Percentiles rank a stretch among this genome's conserved stretches.
Conservation (phyloP, 192 early-diverging fungal genomes). For the Backusella tuberculispora region DNA sequence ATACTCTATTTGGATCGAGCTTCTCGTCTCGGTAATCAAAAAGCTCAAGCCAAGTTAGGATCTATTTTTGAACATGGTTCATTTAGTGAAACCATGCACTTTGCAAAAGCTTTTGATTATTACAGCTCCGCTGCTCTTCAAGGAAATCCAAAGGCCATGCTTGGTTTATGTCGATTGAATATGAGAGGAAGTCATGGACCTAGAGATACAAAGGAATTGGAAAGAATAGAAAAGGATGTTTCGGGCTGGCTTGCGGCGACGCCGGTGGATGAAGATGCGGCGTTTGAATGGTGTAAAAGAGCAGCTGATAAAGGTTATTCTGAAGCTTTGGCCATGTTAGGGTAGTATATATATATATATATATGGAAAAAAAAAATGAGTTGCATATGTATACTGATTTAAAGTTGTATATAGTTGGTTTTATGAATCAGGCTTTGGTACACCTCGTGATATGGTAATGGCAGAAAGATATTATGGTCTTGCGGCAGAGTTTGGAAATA, state of each 20-base stretch:
- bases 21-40: slow-evolving; percentile 73
- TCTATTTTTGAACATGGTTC: slow-evolving; percentile 80
- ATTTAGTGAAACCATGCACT: slow-evolving; percentile 67
- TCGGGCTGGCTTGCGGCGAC: slow-evolving; percentile 18
- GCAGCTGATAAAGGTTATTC: slow-evolving; percentile 50
- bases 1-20: slow-evolving; percentile 74
- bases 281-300: slow-evolving; percentile 81
- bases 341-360: slow-evolving; percentile 44
- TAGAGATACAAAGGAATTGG: neutral
- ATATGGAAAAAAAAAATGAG: neutral
- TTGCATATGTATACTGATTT: neutral
- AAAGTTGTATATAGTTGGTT: slow-evolving; percentile 25
- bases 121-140: slow-evolving; percentile 81
- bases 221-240: slow-evolving; percentile 4
- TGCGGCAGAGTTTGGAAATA: slow-evolving; percentile 34
- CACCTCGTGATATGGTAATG: slow-evolving; percentile 20
- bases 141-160: slow-evolving; percentile 80
- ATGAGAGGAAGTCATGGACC: slow-evolving; percentile 62
- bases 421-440: slow-evolving; percentile 43
- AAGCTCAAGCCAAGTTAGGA: slow-evolving; percentile 78
- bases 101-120: slow-evolving; percentile 70
- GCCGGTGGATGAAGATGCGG: slow-evolving; percentile 39
- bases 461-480: slow-evolving; percentile 32
- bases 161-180: slow-evolving; percentile 88
- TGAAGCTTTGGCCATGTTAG: slow-evolving; percentile 19